Percentiles rank a stretch among this genome's conserved stretches.
Conservation (phyloP, 164 flowering plant species). For the Macadamia tetraphylla region DNA sequence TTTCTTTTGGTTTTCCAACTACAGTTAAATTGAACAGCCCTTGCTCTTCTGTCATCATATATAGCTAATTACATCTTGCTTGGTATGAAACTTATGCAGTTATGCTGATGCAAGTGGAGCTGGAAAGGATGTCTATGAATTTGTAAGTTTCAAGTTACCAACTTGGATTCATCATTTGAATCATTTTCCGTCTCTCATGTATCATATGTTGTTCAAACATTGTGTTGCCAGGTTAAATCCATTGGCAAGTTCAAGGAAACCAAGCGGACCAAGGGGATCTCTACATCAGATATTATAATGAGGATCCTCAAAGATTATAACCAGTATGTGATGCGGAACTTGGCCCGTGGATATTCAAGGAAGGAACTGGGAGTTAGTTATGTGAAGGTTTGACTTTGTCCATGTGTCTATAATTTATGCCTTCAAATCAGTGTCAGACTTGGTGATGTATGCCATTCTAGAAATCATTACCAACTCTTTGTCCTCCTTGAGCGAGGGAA, state of each 20-base stretch:
- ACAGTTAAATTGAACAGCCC: no score
- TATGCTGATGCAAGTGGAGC: conserved; percentile 80
- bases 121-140: conserved; percentile 73
- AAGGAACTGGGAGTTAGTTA: conserved; percentile 93
- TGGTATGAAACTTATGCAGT: conserved; percentile 27
- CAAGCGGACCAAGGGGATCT: conserved; percentile 74
- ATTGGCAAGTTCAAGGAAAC: conserved; percentile 79
- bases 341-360: conserved; percentile 92
- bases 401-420: not conserved
- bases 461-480: not conserved
- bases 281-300: conserved; percentile 86
- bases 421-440: not conserved
- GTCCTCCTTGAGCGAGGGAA: not conserved
- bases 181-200: not conserved
- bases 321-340: conserved; percentile 87
- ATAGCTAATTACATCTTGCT: conserved; percentile 3
- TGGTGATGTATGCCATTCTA: not conserved
- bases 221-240: conserved; percentile 51
- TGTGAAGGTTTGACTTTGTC: conserved; percentile 61
- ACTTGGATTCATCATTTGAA: not conserved
- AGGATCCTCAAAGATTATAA: conserved; percentile 95
- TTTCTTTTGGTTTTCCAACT: no score
- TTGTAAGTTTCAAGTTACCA: conserved; percentile 35
- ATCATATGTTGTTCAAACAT: not conserved
- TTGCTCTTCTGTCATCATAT: not conserved